Evolutionary conservation across 1,284 basidiomycete genomes (phyloP), one percentile per base, ranked within the genome.

Genomic region (Ustilago shanxiensis): DNA sequence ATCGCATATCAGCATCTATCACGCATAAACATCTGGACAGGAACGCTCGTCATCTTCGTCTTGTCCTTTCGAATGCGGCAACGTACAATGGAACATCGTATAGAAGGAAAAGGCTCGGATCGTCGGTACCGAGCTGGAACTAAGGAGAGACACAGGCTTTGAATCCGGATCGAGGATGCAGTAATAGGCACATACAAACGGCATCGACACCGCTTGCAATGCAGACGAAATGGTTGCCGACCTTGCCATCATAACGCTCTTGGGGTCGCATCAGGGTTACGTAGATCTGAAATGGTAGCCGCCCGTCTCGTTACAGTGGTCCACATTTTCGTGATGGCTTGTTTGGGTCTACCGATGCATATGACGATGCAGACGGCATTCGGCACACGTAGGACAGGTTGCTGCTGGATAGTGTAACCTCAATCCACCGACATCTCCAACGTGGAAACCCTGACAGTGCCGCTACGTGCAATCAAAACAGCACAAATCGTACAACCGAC

Each of bases 1-100:
- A 52, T 56, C 22, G 39, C 29, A 58, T 51, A 24, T 50, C 56
- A 16, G 62, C 57, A 44, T 26, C 37, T 53, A 65, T 53, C 55
- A n/a, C 47, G 47, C 28, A 65, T 13, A 20, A 5, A 24, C 50
- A 14, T 4, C 4, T 18, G 24, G 24, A 28, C 9, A 47, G 31
- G 20, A 8, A 18, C 29, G 20, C 9, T 16, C 18, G 29, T 33
- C 11, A 13, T 18, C 14, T 18, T 49, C 0, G 8, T 9, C 4
- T 3, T 3, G 18, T 26, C 49, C 16, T 18, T 20, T 14, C n/a
- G 7, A n/a, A 16, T n/a, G 24, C 59, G 45, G 28, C 26, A 44
- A 16, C 33, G 20, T 37, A 22, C 49, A 26, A 7, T 29, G 20
- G 29, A 44, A 5, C 20, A 37, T 44, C 1, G 41, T 3, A 8